Conservation (phyloP, 1,284 basidiomycete genomes). For the Ganoderma resinaceum region DNA sequence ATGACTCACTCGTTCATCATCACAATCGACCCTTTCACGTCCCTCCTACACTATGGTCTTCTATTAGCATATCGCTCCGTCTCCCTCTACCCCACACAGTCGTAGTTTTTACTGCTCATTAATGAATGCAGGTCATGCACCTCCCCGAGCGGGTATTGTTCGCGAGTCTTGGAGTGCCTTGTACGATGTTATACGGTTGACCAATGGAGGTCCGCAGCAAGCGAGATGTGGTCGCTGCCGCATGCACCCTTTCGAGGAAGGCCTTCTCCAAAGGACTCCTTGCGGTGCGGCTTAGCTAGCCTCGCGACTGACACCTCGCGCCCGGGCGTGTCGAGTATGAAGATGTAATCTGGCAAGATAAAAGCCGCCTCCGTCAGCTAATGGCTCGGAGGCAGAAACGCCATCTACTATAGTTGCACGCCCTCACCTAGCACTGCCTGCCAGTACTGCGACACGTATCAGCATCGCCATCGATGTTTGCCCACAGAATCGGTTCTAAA, state of each 20-base stretch:
- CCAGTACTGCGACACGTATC: slow-evolving; percentile 63
- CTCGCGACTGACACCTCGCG: slow-evolving; percentile 57
- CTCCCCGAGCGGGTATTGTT: neutral
- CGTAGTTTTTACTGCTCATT: slow-evolving; percentile 31
- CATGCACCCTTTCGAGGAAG: slow-evolving; percentile 83
- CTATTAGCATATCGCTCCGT: slow-evolving; percentile 27
- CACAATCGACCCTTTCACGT: slow-evolving; percentile 12
- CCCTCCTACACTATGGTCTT: slow-evolving; percentile 23
- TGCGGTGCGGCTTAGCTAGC: slow-evolving; percentile 70
- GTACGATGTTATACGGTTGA: slow-evolving; percentile 24
- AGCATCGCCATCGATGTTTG: neutral
- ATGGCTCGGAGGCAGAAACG: neutral
- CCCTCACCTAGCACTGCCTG: slow-evolving; percentile 77
- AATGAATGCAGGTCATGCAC: slow-evolving; percentile 21
- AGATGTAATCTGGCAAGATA: slow-evolving; percentile 79
- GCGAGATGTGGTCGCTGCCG: slow-evolving; percentile 88
- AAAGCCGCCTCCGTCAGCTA: neutral
- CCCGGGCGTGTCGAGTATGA: slow-evolving; percentile 60
- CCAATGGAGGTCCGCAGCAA: slow-evolving; percentile 64
- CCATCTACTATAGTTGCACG: neutral
- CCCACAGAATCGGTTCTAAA: neutral
- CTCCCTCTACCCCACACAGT: slow-evolving; percentile 18
- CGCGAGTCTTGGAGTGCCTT: neutral
- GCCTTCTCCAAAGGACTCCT: slow-evolving; percentile 73
- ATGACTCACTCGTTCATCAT: slow-evolving; percentile 9